Evolutionary conservation across 257 asterid species (phyloP).

Genomic region (Parsonsia alboflavescens): DNA sequence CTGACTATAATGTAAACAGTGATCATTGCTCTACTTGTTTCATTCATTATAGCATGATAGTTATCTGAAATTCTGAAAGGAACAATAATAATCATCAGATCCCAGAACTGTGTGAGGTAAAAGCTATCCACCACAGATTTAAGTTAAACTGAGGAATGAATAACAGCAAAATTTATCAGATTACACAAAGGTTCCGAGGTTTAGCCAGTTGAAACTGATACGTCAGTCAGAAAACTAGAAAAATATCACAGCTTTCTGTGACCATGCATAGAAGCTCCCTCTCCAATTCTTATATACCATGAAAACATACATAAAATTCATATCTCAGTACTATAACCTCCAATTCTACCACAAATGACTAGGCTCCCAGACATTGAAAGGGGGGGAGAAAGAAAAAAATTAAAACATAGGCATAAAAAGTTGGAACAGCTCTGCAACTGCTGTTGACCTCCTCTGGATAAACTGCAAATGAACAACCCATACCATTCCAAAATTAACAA

Average conservation of each 20-base stretch:
- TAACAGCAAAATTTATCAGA: neutral
- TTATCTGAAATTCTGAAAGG: neutral
- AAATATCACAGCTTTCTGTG: neutral
- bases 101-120: neutral
- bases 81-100: neutral
- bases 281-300: neutral
- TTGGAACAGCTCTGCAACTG: neutral
- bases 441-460: neutral
- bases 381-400: neutral
- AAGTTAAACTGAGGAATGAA: neutral
- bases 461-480: conserved; percentile 13
- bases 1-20: neutral
- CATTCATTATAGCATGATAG: neutral
- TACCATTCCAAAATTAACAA: neutral
- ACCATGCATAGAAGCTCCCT: neutral
- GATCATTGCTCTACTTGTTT: neutral
- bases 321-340: neutral
- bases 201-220: neutral
- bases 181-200: neutral
- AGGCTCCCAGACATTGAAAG: too few relatives aligned
- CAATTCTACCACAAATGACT: neutral
- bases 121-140: conserved; percentile 2
- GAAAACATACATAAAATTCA: neutral
- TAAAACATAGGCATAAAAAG: neutral
- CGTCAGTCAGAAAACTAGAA: neutral